Evolutionary conservation across 352 stramenopile species (phyloP).

Genomic region (Phytophthora pseudosyringae): DNA sequence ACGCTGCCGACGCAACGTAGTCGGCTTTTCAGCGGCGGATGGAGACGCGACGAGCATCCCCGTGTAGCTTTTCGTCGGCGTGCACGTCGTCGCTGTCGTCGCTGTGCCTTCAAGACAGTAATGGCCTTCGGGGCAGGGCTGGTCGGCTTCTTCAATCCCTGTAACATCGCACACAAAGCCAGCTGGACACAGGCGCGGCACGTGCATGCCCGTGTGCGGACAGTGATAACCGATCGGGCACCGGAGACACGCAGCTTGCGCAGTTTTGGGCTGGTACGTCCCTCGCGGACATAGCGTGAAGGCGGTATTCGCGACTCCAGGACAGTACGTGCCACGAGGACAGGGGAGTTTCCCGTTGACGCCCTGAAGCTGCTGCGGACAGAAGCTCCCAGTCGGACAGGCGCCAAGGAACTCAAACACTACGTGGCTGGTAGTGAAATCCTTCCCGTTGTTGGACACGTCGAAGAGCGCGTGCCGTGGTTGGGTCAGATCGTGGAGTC

Average conservation of each 20-base stretch:
- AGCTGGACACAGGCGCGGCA: slow-evolving; percentile 94
- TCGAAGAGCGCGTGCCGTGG: slow-evolving; percentile 76
- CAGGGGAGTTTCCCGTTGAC: slow-evolving; percentile 55
- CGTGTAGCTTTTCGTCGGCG: slow-evolving; percentile 42
- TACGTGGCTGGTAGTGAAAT: slow-evolving; percentile 88
- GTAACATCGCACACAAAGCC: slow-evolving; percentile 96
- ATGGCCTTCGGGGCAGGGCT: slow-evolving; percentile 95
- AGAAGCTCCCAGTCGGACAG: slow-evolving; percentile 92
- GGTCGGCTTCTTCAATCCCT: slow-evolving; percentile 89
- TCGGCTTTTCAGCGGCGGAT: slow-evolving; percentile 41
- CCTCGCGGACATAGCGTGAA: slow-evolving; percentile 95
- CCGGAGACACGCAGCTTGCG: slow-evolving; percentile 85
- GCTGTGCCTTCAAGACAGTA: slow-evolving; percentile 97
- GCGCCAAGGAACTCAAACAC: slow-evolving; percentile 77
- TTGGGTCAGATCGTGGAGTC: slow-evolving; percentile 28
- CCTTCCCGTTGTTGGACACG: slow-evolving; percentile 95
- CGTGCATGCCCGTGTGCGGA: slow-evolving; percentile 91
- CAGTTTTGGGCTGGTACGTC: slow-evolving; percentile 92
- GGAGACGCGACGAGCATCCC: slow-evolving; percentile 47
- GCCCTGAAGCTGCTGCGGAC: slow-evolving; percentile 59
- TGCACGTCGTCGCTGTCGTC: slow-evolving; percentile 92
- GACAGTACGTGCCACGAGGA: slow-evolving; percentile 81
- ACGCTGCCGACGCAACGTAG: slow-evolving; percentile 49
- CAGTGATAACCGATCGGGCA: slow-evolving; percentile 97
- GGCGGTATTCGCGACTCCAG: slow-evolving; percentile 83